Base-by-base conservation (phyloP, 139 green algal species). In the Tetradesmus obliquus region DNA sequence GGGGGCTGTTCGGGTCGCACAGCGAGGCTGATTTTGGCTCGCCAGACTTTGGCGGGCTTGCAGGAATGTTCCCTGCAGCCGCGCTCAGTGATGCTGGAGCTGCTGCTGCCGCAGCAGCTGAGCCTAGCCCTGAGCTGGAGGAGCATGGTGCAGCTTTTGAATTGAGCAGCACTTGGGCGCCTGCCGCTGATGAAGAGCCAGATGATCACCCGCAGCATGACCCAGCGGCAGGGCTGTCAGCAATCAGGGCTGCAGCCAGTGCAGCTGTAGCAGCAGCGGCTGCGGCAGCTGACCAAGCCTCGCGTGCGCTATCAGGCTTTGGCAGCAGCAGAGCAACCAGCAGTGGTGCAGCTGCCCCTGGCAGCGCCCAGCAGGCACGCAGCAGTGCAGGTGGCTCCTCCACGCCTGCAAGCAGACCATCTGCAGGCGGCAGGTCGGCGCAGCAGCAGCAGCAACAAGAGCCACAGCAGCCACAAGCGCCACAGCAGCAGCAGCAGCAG, bases 221-320 rank as follows among this genome's bases (percentile, higher is more conserved):
- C n/a, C 22, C 76, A 82, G 76, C 76, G 54, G 76, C 76, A 72
- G 62, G 10, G 13, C 12, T 13, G 13, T 12, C 62, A 55, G 76
- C 76, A 10, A 53, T 55, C n/a, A 53, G 8, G 24, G 76, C 76
- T 20, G 76, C 76, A 82, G 76, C 24, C n/a, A 55, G 76, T n/a
- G 76, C 76, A 53, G 76, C 76, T 82, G 76, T 82, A 82, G 76
- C 76, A 82, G 76, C 76, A 55, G 76, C 76, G 5, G n/a, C 76
- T 55, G 76, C 76, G 9, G 76, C 76, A 82, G 76, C 76, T 55
- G 24, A 82, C 3, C 76, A 82, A 5, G 76, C 76, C 22, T 51
- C 76, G n/a, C 76, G 24, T 15, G 76, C 76, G 1, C 24, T 53
- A 22, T 51, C 76, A 76, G 76, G 76, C 76, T 51, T 3, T 17